phyloP scores from a whole-genome alignment of 257 asterid species.

The Solanum chiquidenum region DNA sequence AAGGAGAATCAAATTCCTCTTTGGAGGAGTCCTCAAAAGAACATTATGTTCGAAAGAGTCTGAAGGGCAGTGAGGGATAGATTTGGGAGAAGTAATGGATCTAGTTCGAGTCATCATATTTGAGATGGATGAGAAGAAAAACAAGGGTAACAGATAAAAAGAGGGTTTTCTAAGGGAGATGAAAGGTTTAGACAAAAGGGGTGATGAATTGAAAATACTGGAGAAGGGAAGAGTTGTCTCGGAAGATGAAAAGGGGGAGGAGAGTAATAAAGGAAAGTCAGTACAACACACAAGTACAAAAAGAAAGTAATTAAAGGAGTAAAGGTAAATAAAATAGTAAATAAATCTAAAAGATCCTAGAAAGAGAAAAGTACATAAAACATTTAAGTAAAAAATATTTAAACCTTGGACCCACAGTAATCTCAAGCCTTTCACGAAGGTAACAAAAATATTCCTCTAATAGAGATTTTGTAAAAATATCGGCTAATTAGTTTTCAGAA shows the following conservation, averaged over 20 bases:
- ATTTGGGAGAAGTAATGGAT: not conserved
- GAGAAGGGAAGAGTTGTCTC: not conserved
- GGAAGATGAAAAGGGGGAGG: not conserved
- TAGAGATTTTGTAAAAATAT: not conserved
- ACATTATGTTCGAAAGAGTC: not conserved
- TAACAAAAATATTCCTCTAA: not conserved
- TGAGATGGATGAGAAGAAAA: not conserved
- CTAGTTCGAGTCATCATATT: not conserved
- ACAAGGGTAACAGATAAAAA: not conserved
- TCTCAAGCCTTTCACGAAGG: not conserved
- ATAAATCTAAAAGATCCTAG: not conserved
- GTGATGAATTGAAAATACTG: not conserved
- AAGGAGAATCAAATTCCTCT: not conserved
- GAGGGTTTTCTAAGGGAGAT: not conserved
- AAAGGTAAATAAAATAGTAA: not conserved
- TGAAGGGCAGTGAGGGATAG: not conserved
- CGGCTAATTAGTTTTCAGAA: not conserved
- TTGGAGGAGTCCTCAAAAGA: not conserved
- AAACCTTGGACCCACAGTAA: not conserved
- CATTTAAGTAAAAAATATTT: not conserved
- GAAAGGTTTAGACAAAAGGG: not conserved
- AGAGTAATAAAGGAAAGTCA: not conserved
- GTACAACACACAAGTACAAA: not conserved
- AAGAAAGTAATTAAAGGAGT: not conserved
- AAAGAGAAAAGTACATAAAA: not conserved